These are phyloP conservation scores for Carex myosuroides DNA, from an alignment of 176 grass and related monocot genomes.

Conservation along the genomic window DNA sequence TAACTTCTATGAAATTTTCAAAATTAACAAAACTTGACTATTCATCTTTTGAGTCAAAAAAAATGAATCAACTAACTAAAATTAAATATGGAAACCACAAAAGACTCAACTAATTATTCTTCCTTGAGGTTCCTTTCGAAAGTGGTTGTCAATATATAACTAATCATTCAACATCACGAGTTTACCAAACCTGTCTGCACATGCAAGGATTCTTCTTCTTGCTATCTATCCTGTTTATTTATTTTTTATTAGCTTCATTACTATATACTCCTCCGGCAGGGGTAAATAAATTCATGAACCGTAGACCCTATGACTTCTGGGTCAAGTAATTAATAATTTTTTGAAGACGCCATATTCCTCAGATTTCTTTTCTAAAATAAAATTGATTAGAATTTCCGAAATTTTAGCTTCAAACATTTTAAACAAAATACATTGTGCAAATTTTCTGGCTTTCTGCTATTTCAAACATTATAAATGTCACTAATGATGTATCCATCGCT, in stretches of 20 bases:
- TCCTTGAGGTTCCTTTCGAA: not conserved
- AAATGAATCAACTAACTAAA: too few species aligned
- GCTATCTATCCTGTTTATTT: not conserved
- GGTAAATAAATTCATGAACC: not conserved
- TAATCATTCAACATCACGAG: not conserved
- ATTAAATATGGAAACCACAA: not conserved
- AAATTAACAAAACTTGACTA: too few species aligned
- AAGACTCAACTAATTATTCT: not conserved
- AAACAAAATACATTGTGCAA: not conserved
- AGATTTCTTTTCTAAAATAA: not conserved
- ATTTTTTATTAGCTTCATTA: not conserved
- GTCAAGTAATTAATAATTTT: not conserved
- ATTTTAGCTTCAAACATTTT: not conserved
- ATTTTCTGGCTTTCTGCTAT: not conserved
- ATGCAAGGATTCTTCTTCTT: conserved; percentile 8
- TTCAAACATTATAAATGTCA: not conserved
- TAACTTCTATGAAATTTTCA: too few species aligned
- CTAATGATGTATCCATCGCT: not conserved
- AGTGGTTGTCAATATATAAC: not conserved
- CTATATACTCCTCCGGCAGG: not conserved
- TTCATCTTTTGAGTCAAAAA: too few species aligned
- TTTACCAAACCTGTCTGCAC: not conserved
- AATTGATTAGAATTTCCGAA: not conserved
- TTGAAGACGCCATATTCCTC: not conserved
- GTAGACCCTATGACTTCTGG: not conserved